A percentile compares a stretch with the other conserved stretches of the same genome.
These are phyloP conservation scores for Nakazawaea ambrosiae DNA, from an alignment of 805 yeast genomes.

Conservation along the genomic window DNA sequence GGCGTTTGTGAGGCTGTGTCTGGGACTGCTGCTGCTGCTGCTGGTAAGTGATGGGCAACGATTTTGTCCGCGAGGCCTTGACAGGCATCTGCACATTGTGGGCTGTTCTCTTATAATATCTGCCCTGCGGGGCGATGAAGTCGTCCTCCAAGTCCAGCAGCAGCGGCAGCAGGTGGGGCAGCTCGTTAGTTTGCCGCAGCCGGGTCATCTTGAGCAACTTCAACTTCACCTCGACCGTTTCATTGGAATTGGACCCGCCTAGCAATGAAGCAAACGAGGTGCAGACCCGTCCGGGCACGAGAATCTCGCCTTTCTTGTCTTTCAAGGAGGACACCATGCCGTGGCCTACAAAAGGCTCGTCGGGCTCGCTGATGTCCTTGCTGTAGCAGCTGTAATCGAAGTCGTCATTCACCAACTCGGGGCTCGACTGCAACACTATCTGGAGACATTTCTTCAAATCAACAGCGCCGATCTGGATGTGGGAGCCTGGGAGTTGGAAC, in stretches of 20 bases:
- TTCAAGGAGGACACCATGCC: conserved; percentile 31
- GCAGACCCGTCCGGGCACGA: conserved; percentile 51
- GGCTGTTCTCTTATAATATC: conserved; percentile 4
- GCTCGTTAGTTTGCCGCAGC: conserved; percentile 6
- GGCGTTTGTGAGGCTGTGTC: neutral
- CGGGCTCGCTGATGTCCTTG: conserved; percentile 42
- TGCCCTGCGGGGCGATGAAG: conserved; percentile 1
- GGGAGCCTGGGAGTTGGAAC: conserved; percentile 32
- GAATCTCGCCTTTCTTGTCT: conserved; percentile 21
- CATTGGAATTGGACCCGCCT: conserved; percentile 31
- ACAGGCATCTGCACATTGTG: neutral
- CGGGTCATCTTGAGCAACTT: conserved; percentile 27
- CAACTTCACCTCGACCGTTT: conserved; percentile 52
- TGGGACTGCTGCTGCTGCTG: neutral
- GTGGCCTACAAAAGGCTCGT: conserved; percentile 44
- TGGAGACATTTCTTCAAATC: conserved; percentile 39
- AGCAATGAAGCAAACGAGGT: conserved; percentile 37
- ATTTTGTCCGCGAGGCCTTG: conserved; percentile 9
- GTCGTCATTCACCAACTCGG: conserved; percentile 33
- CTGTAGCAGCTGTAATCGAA: conserved; percentile 39
- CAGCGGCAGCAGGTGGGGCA: conserved; percentile 4
- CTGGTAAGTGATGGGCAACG: conserved; percentile 5
- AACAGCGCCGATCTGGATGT: conserved; percentile 33
- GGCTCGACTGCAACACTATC: conserved; percentile 36
- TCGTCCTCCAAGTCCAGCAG: neutral